Evolutionary conservation across 192 early-diverging fungal species (phyloP).

Genomic region (Geranomyces michiganensis): DNA sequence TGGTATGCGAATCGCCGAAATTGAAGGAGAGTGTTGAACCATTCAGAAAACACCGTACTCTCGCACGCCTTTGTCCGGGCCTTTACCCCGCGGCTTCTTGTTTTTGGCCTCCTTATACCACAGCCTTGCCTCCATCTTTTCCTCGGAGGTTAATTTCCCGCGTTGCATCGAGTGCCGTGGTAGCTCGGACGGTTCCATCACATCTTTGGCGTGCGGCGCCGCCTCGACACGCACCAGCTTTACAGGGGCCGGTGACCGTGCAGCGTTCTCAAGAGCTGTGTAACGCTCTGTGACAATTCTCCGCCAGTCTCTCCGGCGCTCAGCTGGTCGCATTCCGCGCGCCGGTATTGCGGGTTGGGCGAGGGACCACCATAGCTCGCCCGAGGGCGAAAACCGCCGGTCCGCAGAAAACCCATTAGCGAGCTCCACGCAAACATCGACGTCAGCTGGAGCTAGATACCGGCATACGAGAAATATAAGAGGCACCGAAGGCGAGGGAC

Average conservation of each 20-base stretch:
- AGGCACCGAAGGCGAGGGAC: too few relatives aligned
- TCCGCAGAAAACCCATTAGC: not conserved
- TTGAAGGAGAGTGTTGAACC: too few relatives aligned
- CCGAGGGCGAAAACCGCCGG: not conserved
- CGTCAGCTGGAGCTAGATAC: too few relatives aligned
- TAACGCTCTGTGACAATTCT: not conserved
- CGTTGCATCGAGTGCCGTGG: not conserved
- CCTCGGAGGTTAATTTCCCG: constrained; percentile 14
- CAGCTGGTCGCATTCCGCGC: constrained; percentile 12
- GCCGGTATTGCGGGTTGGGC: not conserved
- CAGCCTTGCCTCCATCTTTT: constrained; percentile 7
- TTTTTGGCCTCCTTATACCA: constrained; percentile 23
- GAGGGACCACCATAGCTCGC: constrained; percentile 16
- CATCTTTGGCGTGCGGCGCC: not conserved
- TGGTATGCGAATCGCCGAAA: too few relatives aligned
- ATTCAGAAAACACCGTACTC: too few relatives aligned
- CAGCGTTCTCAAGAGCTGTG: not conserved
- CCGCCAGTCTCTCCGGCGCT: constrained; percentile 11
- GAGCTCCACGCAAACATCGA: not conserved
- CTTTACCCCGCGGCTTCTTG: constrained; percentile 18
- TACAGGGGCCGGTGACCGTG: not conserved
- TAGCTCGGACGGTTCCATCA: constrained; percentile 15
- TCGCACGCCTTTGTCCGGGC: not conserved
- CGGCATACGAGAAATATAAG: too few relatives aligned
- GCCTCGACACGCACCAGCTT: not conserved